Base-by-base conservation (phyloP, 169 alveolate genomes). In the Theileria luwenshuni region DNA sequence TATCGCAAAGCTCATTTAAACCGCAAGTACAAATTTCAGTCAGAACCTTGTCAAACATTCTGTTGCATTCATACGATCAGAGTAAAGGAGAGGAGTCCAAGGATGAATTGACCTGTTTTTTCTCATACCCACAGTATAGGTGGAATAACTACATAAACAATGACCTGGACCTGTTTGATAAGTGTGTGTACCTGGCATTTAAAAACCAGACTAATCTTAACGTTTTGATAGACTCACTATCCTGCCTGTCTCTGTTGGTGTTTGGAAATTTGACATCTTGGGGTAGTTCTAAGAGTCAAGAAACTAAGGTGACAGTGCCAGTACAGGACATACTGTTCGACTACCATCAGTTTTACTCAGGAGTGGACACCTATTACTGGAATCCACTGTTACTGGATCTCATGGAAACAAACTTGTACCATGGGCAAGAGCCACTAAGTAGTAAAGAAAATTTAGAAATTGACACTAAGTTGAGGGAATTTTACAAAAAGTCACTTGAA, bases 1-100 rank as follows among this genome's bases (percentile, higher is more conserved):
- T 89, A 41, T 64, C 81, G 47, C 91, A 89, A 67, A 89, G 94
- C 69, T 51, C 90, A 8, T 76, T 83, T 73, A 76, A 56, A 62
- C 86, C 83, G 52, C 94, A 89, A 58, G 92, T 80, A 15, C 85
- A 84, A 32, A 81, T 89, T 30, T 71, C 92, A 19, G 56, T 84
- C 13, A 71, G 80, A 13, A 49, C 85, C 15, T 19, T 81, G 43
- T 60, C 79, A 42, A 74, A 74, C 61, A 38, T 81, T 19, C 49
- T 81, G 19, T 33, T 25, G 25, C 27, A 42, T 32, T 69, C 89
- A 30, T 43, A 48, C 21, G 47, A 45, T 8, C 23, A 23, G 27
- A 25, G 52, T 7, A 13, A 56, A 2, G 65, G 65, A 3, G 45
- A 10, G 17, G 45, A 38, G 45, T 3, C 76, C 35, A 25, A 49